phyloP scores from a whole-genome alignment of 2,329 filamentous ascomycete species.

The Pseudocercospora ulei region DNA sequence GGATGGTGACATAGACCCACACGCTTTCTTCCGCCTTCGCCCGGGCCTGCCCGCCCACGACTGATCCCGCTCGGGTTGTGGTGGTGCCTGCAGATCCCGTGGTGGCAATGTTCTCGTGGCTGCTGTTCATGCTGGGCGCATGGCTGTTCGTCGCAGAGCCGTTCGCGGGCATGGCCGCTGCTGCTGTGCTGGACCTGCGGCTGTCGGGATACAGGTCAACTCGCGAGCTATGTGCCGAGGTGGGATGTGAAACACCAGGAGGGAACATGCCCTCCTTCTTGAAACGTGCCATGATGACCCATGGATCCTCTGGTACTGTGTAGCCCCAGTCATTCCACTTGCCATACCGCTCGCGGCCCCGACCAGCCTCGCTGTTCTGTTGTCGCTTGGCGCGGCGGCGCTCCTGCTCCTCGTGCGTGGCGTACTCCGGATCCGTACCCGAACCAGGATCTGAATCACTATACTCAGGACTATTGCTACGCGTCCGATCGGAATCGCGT shows the following conservation, averaged over 20 bases:
- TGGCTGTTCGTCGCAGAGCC: slow-evolving; percentile 17
- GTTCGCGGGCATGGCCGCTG: slow-evolving; percentile 26
- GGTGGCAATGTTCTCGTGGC: slow-evolving; percentile 28
- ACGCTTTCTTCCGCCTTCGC: slow-evolving; percentile 54
- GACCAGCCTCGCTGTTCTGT: slow-evolving; percentile 18
- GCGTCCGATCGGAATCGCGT: slow-evolving; percentile 17
- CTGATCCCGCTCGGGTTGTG: slow-evolving; percentile 12
- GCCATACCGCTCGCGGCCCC: slow-evolving; percentile 38
- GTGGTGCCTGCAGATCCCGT: slow-evolving; percentile 18
- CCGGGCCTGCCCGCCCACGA: slow-evolving; percentile 14
- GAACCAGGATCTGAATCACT: slow-evolving; percentile 35
- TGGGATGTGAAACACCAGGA: slow-evolving; percentile 43
- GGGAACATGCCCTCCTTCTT: slow-evolving; percentile 65
- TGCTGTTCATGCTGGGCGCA: slow-evolving; percentile 21
- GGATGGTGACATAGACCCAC: slow-evolving; percentile 92
- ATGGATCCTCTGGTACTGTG: slow-evolving; percentile 78
- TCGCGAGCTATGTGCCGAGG: slow-evolving; percentile 43
- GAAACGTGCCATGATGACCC: slow-evolving; percentile 88
- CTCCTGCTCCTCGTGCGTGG: slow-evolving; percentile 33
- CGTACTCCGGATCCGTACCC: slow-evolving; percentile 35
- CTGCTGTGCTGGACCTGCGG: slow-evolving; percentile 23
- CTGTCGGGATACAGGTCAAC: slow-evolving; percentile 37
- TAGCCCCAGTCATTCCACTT: slow-evolving; percentile 54
- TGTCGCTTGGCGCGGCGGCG: slow-evolving; percentile 25
- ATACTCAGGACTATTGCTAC: slow-evolving; percentile 34